Conservation (phyloP, 441 rosid genomes). For the Syzygium malaccense region DNA sequence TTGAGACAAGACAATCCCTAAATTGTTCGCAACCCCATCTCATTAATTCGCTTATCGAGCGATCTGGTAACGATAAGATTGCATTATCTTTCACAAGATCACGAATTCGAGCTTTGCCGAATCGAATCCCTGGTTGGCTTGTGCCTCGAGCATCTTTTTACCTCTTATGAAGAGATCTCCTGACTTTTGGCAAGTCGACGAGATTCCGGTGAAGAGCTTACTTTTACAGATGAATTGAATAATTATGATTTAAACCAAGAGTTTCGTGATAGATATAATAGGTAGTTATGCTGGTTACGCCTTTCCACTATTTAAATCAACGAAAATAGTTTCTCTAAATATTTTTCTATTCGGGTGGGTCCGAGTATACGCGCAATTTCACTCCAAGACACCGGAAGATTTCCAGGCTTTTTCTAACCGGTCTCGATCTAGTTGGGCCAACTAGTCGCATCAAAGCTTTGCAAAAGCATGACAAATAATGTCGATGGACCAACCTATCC, state of each 20-base stretch:
- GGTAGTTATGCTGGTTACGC: neutral
- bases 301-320: neutral
- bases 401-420: neutral
- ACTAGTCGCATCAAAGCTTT: neutral
- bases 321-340: neutral
- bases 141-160: neutral
- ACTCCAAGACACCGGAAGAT: neutral
- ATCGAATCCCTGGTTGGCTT: neutral
- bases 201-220: rapidly evolving
- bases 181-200: neutral
- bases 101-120: neutral
- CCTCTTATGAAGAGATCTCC: neutral
- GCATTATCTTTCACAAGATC: neutral
- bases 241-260: neutral
- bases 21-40: neutral
- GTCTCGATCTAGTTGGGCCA: neutral
- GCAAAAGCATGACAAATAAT: neutral
- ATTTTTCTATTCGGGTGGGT: neutral
- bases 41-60: neutral
- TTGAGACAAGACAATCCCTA: neutral
- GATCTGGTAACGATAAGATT: rapidly evolving
- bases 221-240: neutral
- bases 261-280: neutral
- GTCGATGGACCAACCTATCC: neutral
- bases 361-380: neutral